These are phyloP conservation scores for Skeletonema marinoi DNA, from an alignment of 108 stramenopile species.

Conservation along the genomic window DNA sequence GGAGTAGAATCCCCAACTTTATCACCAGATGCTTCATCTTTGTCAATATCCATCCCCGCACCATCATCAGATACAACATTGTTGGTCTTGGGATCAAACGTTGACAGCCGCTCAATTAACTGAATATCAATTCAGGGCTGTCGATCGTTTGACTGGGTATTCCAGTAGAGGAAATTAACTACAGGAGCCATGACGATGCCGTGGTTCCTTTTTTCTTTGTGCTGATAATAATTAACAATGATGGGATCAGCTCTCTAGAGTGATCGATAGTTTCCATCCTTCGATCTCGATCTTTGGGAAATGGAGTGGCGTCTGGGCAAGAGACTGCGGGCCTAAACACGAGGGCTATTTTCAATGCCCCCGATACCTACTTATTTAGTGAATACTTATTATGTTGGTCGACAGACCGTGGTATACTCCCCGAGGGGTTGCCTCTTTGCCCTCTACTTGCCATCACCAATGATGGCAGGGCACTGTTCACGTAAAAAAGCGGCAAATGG, in stretches of 20 bases:
- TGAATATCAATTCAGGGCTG: slow-evolving; percentile 52
- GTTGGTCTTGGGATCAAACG: slow-evolving; percentile 11
- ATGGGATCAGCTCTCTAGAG: neutral
- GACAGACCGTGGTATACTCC: too few relatives aligned
- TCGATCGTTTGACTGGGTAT: slow-evolving; percentile 73
- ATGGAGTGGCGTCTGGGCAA: too few relatives aligned
- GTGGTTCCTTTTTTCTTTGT: neutral
- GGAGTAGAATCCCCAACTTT: slow-evolving; percentile 15
- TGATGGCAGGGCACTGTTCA: too few relatives aligned
- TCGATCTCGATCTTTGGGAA: too few relatives aligned
- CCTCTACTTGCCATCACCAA: too few relatives aligned
- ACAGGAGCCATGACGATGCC: slow-evolving; percentile 66
- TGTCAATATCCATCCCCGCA: neutral
- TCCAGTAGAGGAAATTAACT: slow-evolving; percentile 48
- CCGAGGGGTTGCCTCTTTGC: too few relatives aligned
- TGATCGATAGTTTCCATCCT: too few relatives aligned
- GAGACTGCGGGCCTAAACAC: too few relatives aligned
- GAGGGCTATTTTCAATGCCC: too few relatives aligned
- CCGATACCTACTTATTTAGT: too few relatives aligned
- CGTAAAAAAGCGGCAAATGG: too few relatives aligned
- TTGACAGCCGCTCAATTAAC: slow-evolving; percentile 45
- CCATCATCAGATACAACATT: slow-evolving; percentile 3
- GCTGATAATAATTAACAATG: neutral
- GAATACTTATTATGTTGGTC: too few relatives aligned
- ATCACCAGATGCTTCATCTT: neutral